Evolutionary conservation across 768 basidiomycete species (phyloP).

Genomic region (Tephrocybe sp.): DNA sequence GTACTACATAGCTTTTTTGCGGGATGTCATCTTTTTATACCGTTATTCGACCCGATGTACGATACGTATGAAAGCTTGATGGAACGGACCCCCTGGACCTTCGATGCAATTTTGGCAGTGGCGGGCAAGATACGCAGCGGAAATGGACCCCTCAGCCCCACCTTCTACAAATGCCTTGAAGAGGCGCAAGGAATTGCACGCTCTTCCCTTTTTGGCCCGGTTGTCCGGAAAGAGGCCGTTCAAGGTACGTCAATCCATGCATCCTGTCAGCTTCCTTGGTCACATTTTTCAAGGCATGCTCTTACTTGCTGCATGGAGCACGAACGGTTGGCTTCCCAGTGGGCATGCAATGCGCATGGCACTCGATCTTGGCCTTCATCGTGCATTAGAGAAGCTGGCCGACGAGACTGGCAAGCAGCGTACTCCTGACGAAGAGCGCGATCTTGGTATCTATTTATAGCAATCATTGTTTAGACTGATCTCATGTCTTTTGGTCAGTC

Average conservation of each 20-base stretch:
- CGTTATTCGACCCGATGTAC: slow-evolving; percentile 89
- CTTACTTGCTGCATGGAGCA: slow-evolving; percentile 89
- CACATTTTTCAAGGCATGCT: slow-evolving; percentile 68
- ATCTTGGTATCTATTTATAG: slow-evolving; percentile 59
- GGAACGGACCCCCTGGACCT: slow-evolving; percentile 94
- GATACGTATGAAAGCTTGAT: slow-evolving; percentile 92
- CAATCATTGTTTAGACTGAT: slow-evolving; percentile 1
- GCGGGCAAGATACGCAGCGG: slow-evolving; percentile 92
- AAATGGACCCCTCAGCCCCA: slow-evolving; percentile 78
- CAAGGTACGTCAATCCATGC: slow-evolving; percentile 56
- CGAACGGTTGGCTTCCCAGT: slow-evolving; percentile 92
- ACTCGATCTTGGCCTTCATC: slow-evolving; percentile 88
- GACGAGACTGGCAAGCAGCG: slow-evolving; percentile 69
- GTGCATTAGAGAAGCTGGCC: slow-evolving; percentile 88
- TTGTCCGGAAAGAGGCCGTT: slow-evolving; percentile 93
- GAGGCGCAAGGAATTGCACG: slow-evolving; percentile 96
- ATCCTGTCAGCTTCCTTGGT: slow-evolving; percentile 15
- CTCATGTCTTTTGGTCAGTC: slow-evolving; percentile 42
- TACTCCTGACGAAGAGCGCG: slow-evolving; percentile 81
- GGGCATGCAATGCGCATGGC: slow-evolving; percentile 98
- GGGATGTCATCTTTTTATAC: slow-evolving; percentile 95
- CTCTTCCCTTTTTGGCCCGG: slow-evolving; percentile 89
- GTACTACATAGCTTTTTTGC: slow-evolving; percentile 78
- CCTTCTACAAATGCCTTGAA: slow-evolving; percentile 89
- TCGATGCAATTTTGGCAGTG: slow-evolving; percentile 90